Evolutionary conservation across 139 green algal genomes (phyloP), one percentile per base, ranked within the genome.

Genomic region (Chlorokybus atmophyticus): DNA sequence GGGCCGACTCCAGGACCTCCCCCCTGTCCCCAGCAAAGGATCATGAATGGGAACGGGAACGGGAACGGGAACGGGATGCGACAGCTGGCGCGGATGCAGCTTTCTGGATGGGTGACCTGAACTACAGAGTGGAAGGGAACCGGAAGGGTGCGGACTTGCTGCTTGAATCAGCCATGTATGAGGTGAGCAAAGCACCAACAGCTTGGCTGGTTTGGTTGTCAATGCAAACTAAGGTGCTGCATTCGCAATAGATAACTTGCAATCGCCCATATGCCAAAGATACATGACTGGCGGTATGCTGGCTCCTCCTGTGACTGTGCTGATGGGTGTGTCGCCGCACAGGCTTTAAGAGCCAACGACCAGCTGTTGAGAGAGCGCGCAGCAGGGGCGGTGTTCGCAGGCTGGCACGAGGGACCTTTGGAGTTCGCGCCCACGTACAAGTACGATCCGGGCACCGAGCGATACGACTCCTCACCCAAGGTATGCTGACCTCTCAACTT

Each of bases 111-210:
- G 62, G 62, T 7, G 62, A 70, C 42, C 32, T 70, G 21, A 70
- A 70, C 44, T 70, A 70, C 42, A 42, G 62, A 30, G 32, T 70
- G 6, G 44, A 59, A 48, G 53, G 42, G 24, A 70, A 70, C 44
- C 42, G 62, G 3, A 40, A 2, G n/a, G 48, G 25, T 3, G 42
- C 56, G 10, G 62, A 70, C 44, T 17, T 50, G 24, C 10, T 29
- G 10, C 40, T 70, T 4, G 38, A 40, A 31, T 14, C 51, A 3
- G 41, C 17, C 2, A 52, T 63, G 62, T 27, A 24, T n/a, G 53
- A 70, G 21, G 53, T 70, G 35, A 14, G 35, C n/a, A n/a, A n/a
- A n/a, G n/a, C n/a, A n/a, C n/a, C n/a, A n/a, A n/a, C n/a, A n/a
- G n/a, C n/a, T n/a, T n/a, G n/a, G n/a, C n/a, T n/a, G n/a, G n/a